phyloP scores from a whole-genome alignment of 2,329 filamentous ascomycete genomes.

The Pseudogymnoascus sp. region DNA sequence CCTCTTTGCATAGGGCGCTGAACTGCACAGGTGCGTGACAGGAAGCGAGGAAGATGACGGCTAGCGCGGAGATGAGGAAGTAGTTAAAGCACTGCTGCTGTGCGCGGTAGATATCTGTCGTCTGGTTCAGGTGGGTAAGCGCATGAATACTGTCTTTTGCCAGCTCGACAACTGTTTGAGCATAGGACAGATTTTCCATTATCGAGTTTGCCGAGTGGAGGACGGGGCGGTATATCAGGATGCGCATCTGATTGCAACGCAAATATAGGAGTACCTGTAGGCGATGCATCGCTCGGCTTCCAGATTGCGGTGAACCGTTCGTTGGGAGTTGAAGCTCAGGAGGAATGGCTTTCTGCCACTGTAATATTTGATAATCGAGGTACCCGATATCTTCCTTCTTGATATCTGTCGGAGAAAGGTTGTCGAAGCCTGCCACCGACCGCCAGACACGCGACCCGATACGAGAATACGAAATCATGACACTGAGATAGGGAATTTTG shows the following conservation, averaged over 20 bases:
- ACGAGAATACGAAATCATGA: conserved; percentile 77
- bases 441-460: conserved; percentile 83
- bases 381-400: conserved; percentile 68
- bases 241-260: conserved; percentile 82
- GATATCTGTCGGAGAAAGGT: conserved; percentile 36
- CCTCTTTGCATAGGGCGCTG: conserved; percentile 57
- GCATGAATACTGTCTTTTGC: conserved; percentile 71
- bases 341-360: conserved; percentile 76
- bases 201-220: conserved; percentile 80
- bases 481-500: conserved; percentile 58
- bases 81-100: conserved; percentile 75
- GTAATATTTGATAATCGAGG: conserved; percentile 73
- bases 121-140: conserved; percentile 62
- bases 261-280: conserved; percentile 78
- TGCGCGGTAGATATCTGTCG: conserved; percentile 60
- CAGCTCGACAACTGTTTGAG: conserved; percentile 64
- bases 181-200: conserved; percentile 63
- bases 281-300: conserved; percentile 47
- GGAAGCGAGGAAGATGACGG: conserved; percentile 67
- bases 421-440: conserved; percentile 63
- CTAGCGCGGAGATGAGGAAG: conserved; percentile 66
- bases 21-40: conserved; percentile 68
- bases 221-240: conserved; percentile 79
- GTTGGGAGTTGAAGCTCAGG: conserved; percentile 49
- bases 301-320: conserved; percentile 36